Conservation (phyloP, 2,329 filamentous ascomycete species). For the Aaosphaeria pasadenensis region DNA sequence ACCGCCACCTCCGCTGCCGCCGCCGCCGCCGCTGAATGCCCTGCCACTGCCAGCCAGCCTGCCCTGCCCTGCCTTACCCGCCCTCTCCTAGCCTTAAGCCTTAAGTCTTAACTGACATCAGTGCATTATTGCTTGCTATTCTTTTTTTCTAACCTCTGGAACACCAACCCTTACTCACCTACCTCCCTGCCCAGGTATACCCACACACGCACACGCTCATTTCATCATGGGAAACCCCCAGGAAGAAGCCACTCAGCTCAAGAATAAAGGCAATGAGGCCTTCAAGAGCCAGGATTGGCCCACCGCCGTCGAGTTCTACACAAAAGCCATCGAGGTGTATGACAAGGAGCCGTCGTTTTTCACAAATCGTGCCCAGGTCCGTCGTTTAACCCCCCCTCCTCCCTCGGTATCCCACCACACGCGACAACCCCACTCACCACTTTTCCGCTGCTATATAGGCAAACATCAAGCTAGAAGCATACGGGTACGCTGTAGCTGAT, state of each 20-base stretch:
- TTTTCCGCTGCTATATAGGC: slow-evolving; percentile 54
- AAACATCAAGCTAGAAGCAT: slow-evolving; percentile 92
- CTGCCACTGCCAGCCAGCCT: too few relatives aligned
- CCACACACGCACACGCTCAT: too few relatives aligned
- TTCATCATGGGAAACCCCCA: slow-evolving; percentile 38
- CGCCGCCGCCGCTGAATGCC: too few relatives aligned
- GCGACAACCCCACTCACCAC: slow-evolving; percentile 19
- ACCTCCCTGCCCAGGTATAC: too few relatives aligned
- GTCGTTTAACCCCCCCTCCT: slow-evolving; percentile 21
- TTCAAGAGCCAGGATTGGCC: slow-evolving; percentile 87
- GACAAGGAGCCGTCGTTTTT: slow-evolving; percentile 84
- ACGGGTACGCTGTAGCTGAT: slow-evolving; percentile 88
- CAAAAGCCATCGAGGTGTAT: slow-evolving; percentile 81
- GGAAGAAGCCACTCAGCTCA: slow-evolving; percentile 76
- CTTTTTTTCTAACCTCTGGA: too few relatives aligned
- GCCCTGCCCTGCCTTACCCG: too few relatives aligned
- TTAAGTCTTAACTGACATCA: too few relatives aligned
- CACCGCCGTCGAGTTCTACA: slow-evolving; percentile 77
- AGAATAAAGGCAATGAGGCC: slow-evolving; percentile 92
- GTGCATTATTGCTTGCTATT: too few relatives aligned
- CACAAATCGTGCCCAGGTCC: slow-evolving; percentile 90
- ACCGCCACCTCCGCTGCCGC: too few relatives aligned
- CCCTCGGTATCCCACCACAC: slow-evolving; percentile 4
- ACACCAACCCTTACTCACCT: too few relatives aligned
- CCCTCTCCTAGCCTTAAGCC: too few relatives aligned